Base-by-base conservation (phyloP, 495 filamentous ascomycete genomes). In the Aspergillus avenaceus region DNA sequence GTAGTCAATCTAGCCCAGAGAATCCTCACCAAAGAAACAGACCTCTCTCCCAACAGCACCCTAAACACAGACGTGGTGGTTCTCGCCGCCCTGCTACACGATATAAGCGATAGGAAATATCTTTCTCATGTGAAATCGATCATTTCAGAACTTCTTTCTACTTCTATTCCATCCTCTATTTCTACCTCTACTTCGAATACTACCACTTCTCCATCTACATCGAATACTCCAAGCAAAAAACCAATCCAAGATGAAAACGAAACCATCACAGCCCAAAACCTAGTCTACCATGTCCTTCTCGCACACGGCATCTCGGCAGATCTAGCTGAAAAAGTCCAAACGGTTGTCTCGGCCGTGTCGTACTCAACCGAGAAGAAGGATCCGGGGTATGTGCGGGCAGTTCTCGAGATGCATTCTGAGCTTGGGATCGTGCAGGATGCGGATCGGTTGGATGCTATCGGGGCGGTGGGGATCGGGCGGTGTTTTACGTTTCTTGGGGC, bases 31-130 rank as follows among this genome's bases (percentile, higher is more conserved):
- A 47, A 64, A 28, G 80, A 81, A 55, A 59, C 63, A 46, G 46
- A 47, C 22, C 54, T 52, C 53, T 61, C 67, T 42, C 22, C 63
- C 57, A 49, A 43, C 4, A 25, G 11, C 4, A 18, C 31, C 11
- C 74, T 74, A 60, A 75, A 88, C 63, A 59, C 67, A 21, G 67
- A 75, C 11, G 66, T 85, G 23, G 74, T 95, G 54, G 76, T 83
- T 21, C 83, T 96, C 2, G 75, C 83, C 1, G 88, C 89, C 3
- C 76, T 95, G 0, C 78, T 96, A 0, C 91, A 97, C 65, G 91
- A 97, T 60, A 83, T 96, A 8, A 87, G 84, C 43, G 91, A 97
- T 60, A 76, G 79, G 61, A 97, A 96, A 65, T 96, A 96, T 67
- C 61, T 83, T 11, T 19, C 29, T 34, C 28, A 47, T 40, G 26